Evolutionary conservation across 768 basidiomycete genomes (phyloP).

Genomic region (Phylloporus sp.): DNA sequence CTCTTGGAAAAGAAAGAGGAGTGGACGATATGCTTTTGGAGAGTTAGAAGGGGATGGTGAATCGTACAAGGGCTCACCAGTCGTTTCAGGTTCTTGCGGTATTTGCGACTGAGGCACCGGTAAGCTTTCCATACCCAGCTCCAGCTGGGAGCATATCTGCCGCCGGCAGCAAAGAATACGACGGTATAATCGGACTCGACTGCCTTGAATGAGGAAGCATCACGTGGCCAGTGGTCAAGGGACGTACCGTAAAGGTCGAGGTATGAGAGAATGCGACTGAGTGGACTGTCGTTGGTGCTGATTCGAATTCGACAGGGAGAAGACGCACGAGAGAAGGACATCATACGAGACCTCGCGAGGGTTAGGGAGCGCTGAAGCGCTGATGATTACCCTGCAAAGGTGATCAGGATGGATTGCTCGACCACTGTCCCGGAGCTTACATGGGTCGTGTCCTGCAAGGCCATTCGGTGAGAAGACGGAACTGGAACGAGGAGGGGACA

Average conservation of each 20-base stretch:
- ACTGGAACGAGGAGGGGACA: constrained; percentile 26
- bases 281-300: constrained; percentile 5
- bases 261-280: constrained; percentile 71
- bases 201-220: constrained; percentile 26
- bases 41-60: constrained; percentile 6
- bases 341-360: constrained; percentile 75
- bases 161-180: constrained; percentile 81
- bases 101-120: constrained; percentile 72
- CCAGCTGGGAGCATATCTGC: constrained; percentile 70
- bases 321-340: constrained; percentile 60
- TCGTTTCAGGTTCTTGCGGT: constrained; percentile 83
- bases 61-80: constrained; percentile 43
- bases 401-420: constrained; percentile 3
- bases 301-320: constrained; percentile 8
- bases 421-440: constrained; percentile 40
- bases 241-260: constrained; percentile 72
- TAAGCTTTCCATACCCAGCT: constrained; percentile 93
- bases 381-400: constrained; percentile 69
- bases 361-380: constrained; percentile 79
- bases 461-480: constrained; percentile 15
- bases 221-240: not conserved
- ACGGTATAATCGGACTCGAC: constrained; percentile 89
- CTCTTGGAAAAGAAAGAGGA: constrained; percentile 87
- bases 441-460: constrained; percentile 72
- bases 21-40: constrained; percentile 77